Percentiles rank a stretch among this genome's conserved stretches.
Evolutionary conservation across 495 filamentous ascomycete species (phyloP).

Genomic region (Halenospora varia): DNA sequence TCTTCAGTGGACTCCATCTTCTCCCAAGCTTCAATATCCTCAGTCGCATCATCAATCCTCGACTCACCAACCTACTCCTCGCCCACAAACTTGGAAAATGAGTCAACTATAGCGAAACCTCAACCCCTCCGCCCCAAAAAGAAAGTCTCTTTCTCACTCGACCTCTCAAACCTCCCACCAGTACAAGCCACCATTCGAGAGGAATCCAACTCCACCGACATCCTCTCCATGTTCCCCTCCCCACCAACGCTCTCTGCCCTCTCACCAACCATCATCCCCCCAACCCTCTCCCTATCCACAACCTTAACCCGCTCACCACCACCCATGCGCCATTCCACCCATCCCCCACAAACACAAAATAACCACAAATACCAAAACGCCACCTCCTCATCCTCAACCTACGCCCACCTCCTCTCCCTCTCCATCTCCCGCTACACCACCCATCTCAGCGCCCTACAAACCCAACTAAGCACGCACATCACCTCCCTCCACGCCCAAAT

Average conservation of each 20-base stretch:
- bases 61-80: conserved; percentile 25
- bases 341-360: too few relatives aligned
- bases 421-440: conserved; percentile 36
- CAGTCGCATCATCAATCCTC: conserved; percentile 33
- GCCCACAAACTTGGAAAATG: conserved; percentile 21
- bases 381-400: not conserved
- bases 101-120: conserved; percentile 24
- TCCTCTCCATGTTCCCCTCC: not conserved
- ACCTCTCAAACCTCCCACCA: conserved; percentile 41
- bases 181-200: conserved; percentile 41
- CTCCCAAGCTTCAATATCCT: conserved; percentile 39
- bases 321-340: not conserved
- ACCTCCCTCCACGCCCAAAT: conserved; percentile 12
- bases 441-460: conserved; percentile 35
- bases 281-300: conserved; percentile 6
- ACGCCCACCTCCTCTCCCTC: conserved; percentile 9
- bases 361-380: too few relatives aligned
- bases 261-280: conserved; percentile 15
- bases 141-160: conserved; percentile 47
- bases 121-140: conserved; percentile 33
- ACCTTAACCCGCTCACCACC: conserved; percentile 12
- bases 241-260: not conserved
- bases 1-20: conserved; percentile 41
- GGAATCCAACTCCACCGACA: not conserved
- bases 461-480: conserved; percentile 22